Percentiles rank a stretch among this genome's conserved stretches.
These are phyloP conservation scores for Phragmites australis DNA, from an alignment of 176 grass and related monocot species.

Conservation along the genomic window DNA sequence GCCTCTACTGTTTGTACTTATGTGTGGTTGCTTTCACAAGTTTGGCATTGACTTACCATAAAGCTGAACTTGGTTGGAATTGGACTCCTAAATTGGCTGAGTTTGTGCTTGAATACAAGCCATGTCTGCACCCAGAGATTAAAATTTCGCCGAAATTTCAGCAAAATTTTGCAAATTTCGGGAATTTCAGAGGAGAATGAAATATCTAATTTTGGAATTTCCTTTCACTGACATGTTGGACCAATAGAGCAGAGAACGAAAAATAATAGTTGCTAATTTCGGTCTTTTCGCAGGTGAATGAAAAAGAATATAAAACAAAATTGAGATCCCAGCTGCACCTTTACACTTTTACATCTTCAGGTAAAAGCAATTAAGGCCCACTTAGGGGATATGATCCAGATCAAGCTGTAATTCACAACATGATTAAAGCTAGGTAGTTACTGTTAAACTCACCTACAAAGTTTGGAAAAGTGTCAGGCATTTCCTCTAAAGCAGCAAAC, in stretches of 20 bases:
- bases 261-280: too few relatives aligned
- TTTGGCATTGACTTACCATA: slow-evolving; percentile 7
- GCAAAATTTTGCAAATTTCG: too few relatives aligned
- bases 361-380: not conserved
- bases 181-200: too few relatives aligned
- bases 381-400: not conserved
- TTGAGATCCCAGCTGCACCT: too few relatives aligned
- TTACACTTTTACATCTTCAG: not conserved
- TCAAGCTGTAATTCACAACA: not conserved
- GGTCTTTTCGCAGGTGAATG: too few relatives aligned
- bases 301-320: too few relatives aligned
- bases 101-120: slow-evolving; percentile 10
- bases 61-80: not conserved
- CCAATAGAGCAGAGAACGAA: too few relatives aligned
- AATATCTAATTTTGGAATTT: too few relatives aligned
- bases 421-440: slow-evolving; percentile 23
- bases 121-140: slow-evolving; percentile 14
- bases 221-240: too few relatives aligned
- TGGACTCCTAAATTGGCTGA: not conserved
- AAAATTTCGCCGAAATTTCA: too few relatives aligned
- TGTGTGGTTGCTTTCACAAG: slow-evolving; percentile 16
- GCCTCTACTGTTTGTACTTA: slow-evolving; percentile 28
- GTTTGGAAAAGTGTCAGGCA: slow-evolving; percentile 30
- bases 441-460: slow-evolving; percentile 39
- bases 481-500: slow-evolving; percentile 48